phyloP scores from a whole-genome alignment of 768 basidiomycete species.

The Rhizopogon salebrosus region DNA sequence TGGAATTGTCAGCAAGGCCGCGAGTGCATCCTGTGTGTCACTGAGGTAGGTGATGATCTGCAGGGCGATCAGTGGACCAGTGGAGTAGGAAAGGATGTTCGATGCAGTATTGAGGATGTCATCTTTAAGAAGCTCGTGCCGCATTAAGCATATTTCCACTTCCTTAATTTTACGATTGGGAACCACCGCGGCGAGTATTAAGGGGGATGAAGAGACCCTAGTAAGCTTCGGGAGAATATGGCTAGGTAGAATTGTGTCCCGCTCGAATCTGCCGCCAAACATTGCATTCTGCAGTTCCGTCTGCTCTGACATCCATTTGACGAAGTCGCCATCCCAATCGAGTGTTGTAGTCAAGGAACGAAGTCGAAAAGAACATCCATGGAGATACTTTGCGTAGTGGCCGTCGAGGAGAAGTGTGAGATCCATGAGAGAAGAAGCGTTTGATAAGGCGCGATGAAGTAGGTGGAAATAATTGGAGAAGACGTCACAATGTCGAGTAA shows the following conservation, averaged over 20 bases:
- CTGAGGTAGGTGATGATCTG: slow-evolving; percentile 18
- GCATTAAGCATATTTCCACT: slow-evolving; percentile 20
- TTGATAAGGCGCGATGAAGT: slow-evolving; percentile 15
- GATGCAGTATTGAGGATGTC: slow-evolving; percentile 19
- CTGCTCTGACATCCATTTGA: slow-evolving; percentile 18
- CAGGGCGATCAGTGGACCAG: slow-evolving; percentile 14
- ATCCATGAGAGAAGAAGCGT: slow-evolving; percentile 18
- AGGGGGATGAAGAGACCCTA: slow-evolving; percentile 20
- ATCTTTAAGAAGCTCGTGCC: slow-evolving; percentile 19
- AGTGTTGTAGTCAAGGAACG: slow-evolving; percentile 20
- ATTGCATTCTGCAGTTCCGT: slow-evolving; percentile 12
- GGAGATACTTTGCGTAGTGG: slow-evolving; percentile 13
- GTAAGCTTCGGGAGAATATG: slow-evolving; percentile 15
- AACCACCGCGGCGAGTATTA: slow-evolving; percentile 19
- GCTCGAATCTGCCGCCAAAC: slow-evolving; percentile 17
- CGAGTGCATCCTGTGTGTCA: slow-evolving; percentile 11
- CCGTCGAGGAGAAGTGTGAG: slow-evolving; percentile 21
- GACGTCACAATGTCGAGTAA: neutral
- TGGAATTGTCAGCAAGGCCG: slow-evolving; percentile 16
- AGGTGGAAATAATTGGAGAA: slow-evolving; percentile 5
- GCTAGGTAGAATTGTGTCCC: slow-evolving; percentile 6
- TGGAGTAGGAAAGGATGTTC: slow-evolving; percentile 16
- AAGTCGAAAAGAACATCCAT: slow-evolving; percentile 19
- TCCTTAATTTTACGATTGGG: slow-evolving; percentile 17
- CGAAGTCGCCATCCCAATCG: slow-evolving; percentile 16